These are phyloP conservation scores for Cyberlindnera euphorbiae DNA, from an alignment of 805 yeast species.

Conservation along the genomic window DNA sequence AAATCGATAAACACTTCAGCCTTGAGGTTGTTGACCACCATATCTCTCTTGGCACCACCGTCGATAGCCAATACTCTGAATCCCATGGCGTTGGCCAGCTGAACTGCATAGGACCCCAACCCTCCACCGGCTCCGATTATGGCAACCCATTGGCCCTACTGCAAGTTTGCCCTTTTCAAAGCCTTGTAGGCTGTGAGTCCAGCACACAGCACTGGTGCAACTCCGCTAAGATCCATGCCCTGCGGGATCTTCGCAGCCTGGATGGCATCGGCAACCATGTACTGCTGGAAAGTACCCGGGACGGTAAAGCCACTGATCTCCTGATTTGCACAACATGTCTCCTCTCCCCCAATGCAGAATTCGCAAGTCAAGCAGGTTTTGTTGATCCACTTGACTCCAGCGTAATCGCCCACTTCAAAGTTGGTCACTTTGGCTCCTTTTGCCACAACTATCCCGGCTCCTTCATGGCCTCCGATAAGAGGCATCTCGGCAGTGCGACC, in stretches of 20 bases:
- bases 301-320: slow-evolving; percentile 70
- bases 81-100: slow-evolving; percentile 76
- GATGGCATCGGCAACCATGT: slow-evolving; percentile 57
- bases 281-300: slow-evolving; percentile 77
- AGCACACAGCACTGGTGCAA: slow-evolving; percentile 66
- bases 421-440: slow-evolving; percentile 53
- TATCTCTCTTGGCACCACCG: slow-evolving; percentile 61
- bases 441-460: slow-evolving; percentile 66
- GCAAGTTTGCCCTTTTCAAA: slow-evolving; percentile 48
- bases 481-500: slow-evolving; percentile 51
- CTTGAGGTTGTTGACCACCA: slow-evolving; percentile 46
- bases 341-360: slow-evolving; percentile 51
- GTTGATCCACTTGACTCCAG: slow-evolving; percentile 67
- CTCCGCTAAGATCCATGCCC: slow-evolving; percentile 46
- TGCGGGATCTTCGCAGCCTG: slow-evolving; percentile 56
- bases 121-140: slow-evolving; percentile 83
- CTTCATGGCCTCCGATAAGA: slow-evolving; percentile 68
- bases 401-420: slow-evolving; percentile 57
- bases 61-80: slow-evolving; percentile 65
- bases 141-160: slow-evolving; percentile 68
- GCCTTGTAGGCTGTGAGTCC: slow-evolving; percentile 76
- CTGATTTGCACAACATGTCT: slow-evolving; percentile 62
- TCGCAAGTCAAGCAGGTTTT: slow-evolving; percentile 63
- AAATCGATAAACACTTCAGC: slow-evolving; percentile 60
- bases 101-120: slow-evolving; percentile 69